Evolutionary conservation across 73 alveolate species (phyloP), one percentile per base, ranked within the genome.

Genomic region (Blepharisma japonicum): DNA sequence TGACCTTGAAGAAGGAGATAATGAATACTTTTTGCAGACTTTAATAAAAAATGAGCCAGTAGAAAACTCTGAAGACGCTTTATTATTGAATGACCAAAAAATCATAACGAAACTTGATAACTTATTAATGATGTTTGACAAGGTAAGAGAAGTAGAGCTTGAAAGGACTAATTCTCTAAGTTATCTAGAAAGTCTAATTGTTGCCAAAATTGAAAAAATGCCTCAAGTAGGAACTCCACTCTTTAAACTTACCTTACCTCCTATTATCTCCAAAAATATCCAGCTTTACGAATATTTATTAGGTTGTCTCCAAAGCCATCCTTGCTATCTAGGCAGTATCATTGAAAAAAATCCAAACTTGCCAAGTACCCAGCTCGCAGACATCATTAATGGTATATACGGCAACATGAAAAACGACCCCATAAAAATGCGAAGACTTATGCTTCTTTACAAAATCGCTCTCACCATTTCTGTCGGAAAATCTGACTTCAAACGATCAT

Each of bases 241-340:
- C 74, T 74, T 79, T 32, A 78, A 72, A 18, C 82, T 83, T 32
- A 86, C 67, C 9, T 67, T 85, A n/a, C 95, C 95, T 18, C 72
- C 80, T 54, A 83, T 90, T 0, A 71, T 89, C 23, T 68, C 84
- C 47, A 61, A 78, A 50, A 85, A 85, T 54, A 83, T 80, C 78
- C 84, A 85, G 55, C 11, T 89, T 18, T 84, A 61, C 51, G 95
- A 89, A 51, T 72, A 71, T 18, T 66, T 89, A 20, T 78, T 89
- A 51, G 55, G 87, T 39, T 71, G 80, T 51, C 68, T 89, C 56
- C 78, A 89, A 71, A 56, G 39, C 7, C 95, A 89, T 50, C 92
- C 95, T 45, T 88, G 95, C 86, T 88, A 79, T 55, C 6, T 84
- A 39, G 88, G 78, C 18, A 71, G 79, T 51, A 81, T 86, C 79